Evolutionary conservation across 2,329 filamentous ascomycete genomes (phyloP), one percentile per base, ranked within the genome.

Genomic region (Thermoascus crustaceus): DNA sequence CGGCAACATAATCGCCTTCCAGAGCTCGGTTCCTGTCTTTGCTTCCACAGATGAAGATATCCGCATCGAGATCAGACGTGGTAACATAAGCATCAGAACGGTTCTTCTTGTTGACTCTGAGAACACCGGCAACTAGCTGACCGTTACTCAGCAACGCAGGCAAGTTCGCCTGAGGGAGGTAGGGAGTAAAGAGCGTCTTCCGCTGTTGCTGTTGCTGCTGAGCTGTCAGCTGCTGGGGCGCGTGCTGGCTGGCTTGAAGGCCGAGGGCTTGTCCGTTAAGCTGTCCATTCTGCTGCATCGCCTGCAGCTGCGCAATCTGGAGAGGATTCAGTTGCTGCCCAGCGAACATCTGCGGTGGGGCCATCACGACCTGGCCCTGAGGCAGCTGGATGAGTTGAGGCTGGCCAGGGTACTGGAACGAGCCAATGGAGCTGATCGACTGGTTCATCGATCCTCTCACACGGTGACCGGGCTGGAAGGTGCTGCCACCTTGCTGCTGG

Each of bases 31-130:
- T 98, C 48, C 91, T 83, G 60, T 98, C 91, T 64, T 98, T 98
- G 73, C 89, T 96, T 59, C 91, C 91, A 59, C 91, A 98, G 54
- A 98, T 98, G 66, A 98, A 98, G 56, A 98, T 98, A 58, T 98
- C 91, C 27, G 91, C 89, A 63, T 96, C 91, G 31, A 98, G 74
- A 41, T 98, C 91, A 42, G 83, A 80, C 8, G 87, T 94, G 7
- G 91, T 91, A 37, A 98, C 91, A 54, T 98, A 98, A 18, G 91
- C 91, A 63, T 98, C 91, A 52, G 89, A 96, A 45, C 91, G 82
- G 66, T 98, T 98, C 74, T 98, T 98, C 73, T 96, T 98, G 76
- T 98, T 98, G 47, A 98, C 91, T 41, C 91, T 85, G 34, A 98
- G 81, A 49, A 95, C 87, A 68, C 91, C 91, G 42, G 89, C 89